Evolutionary conservation across 345 rosid species (phyloP).

Genomic region (Microcos paniculata): DNA sequence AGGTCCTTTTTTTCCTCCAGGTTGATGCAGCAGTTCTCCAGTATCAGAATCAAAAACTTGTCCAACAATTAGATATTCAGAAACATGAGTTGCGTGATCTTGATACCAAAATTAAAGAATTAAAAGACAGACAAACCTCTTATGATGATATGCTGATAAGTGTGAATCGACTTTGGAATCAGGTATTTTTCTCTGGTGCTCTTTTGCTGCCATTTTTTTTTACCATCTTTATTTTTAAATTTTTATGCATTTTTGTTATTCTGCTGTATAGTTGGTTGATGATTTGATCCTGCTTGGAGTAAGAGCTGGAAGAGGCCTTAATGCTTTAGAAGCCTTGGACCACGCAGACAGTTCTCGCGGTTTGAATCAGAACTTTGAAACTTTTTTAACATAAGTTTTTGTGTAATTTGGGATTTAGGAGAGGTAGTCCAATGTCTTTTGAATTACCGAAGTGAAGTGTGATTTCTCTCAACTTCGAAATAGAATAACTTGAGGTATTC

Average conservation of each 20-base stretch:
- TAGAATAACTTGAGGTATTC: slow-evolving; percentile 26
- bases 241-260: not conserved
- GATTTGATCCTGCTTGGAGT: slow-evolving; percentile 74
- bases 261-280: slow-evolving; percentile 73
- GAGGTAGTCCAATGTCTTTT: not conserved
- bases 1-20: slow-evolving; percentile 31
- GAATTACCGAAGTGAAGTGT: not conserved
- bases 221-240: not conserved
- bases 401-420: not conserved
- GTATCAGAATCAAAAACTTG: slow-evolving; percentile 78
- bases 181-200: slow-evolving; percentile 36
- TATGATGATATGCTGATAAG: slow-evolving; percentile 64
- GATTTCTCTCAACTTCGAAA: not conserved
- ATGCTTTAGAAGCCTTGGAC: slow-evolving; percentile 46
- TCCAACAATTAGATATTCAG: slow-evolving; percentile 72
- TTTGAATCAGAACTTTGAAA: slow-evolving; percentile 19
- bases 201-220: not conserved
- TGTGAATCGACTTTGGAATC: slow-evolving; percentile 72
- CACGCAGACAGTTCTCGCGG: slow-evolving; percentile 49
- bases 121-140: slow-evolving; percentile 55
- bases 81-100: slow-evolving; percentile 69
- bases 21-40: slow-evolving; percentile 80
- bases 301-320: slow-evolving; percentile 61
- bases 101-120: slow-evolving; percentile 53
- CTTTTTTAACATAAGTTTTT: not conserved